A percentile compares a stretch with the other conserved stretches of the same genome.
phyloP scores from a whole-genome alignment of 441 rosid genomes.

The Pelargonium australe region DNA sequence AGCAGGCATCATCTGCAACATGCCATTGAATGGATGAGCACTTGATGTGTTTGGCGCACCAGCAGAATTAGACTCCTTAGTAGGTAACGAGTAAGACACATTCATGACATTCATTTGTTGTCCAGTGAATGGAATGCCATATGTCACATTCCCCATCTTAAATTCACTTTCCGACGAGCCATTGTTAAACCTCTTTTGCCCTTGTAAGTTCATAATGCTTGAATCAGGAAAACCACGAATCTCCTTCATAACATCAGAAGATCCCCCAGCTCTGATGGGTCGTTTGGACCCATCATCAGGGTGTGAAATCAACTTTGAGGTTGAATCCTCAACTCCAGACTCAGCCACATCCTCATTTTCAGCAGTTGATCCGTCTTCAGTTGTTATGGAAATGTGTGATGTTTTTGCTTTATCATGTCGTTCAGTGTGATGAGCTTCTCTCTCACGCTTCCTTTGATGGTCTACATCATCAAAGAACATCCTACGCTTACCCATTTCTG shows the following conservation, averaged over 20 bases:
- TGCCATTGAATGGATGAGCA: slow-evolving; percentile 33
- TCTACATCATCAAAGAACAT: slow-evolving; percentile 51
- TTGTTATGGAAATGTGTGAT: slow-evolving; percentile 57
- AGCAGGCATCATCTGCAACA: slow-evolving; percentile 37
- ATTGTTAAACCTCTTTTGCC: slow-evolving; percentile 38
- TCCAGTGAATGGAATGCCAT: slow-evolving; percentile 48
- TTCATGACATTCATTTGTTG: slow-evolving; percentile 56
- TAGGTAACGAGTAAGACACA: slow-evolving; percentile 39
- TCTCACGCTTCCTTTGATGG: slow-evolving; percentile 52
- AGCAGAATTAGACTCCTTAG: slow-evolving; percentile 46
- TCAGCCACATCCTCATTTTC: slow-evolving; percentile 94
- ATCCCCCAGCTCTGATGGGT: slow-evolving; percentile 32
- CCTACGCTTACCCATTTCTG: slow-evolving; percentile 58
- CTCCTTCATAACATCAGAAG: slow-evolving; percentile 46
- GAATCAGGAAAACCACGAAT: slow-evolving; percentile 40
- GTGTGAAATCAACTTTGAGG: slow-evolving; percentile 38
- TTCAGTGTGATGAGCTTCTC: slow-evolving; percentile 46
- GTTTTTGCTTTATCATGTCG: slow-evolving; percentile 49
- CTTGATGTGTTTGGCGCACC: slow-evolving; percentile 40
- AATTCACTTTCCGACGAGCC: slow-evolving; percentile 44
- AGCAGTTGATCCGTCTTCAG: slow-evolving; percentile 78
- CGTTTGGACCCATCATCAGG: slow-evolving; percentile 46
- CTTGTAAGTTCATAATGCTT: slow-evolving; percentile 31
- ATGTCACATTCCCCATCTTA: slow-evolving; percentile 47
- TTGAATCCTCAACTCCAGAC: slow-evolving; percentile 79